Percentiles rank a stretch among this genome's conserved stretches.
Conservation (phyloP, 129 eudicot species). For the Chrysanthemum lavandulifolium region DNA sequence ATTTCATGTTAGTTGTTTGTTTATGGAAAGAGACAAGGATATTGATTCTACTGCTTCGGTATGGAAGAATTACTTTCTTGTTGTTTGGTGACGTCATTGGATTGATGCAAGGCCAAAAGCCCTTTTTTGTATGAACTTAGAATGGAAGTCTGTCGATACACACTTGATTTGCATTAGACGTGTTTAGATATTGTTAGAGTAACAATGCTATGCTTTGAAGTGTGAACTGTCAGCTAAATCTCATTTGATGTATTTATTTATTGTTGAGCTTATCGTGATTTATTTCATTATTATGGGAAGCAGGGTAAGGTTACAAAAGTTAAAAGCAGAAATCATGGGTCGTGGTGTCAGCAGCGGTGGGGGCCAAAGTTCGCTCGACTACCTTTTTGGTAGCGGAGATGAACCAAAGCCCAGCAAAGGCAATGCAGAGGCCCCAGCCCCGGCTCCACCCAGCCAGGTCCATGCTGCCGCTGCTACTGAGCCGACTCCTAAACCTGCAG, state of each 20-base stretch:
- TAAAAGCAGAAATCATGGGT: constrained; percentile 47
- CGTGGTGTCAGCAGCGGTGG: constrained; percentile 90
- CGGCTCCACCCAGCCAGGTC: constrained; percentile 30
- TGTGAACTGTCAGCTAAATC: neutral
- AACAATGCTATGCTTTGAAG: neutral
- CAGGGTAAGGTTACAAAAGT: constrained; percentile 16
- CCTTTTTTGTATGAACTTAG: no score
- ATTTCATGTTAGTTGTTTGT: no score
- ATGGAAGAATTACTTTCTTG: no score
- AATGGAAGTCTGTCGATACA: neutral
- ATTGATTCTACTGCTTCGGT: no score
- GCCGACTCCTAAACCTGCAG: constrained; percentile 48
- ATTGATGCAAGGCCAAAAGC: no score
- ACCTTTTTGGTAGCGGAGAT: constrained; percentile 69
- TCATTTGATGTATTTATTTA: neutral
- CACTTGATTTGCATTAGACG: neutral
- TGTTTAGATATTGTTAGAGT: neutral
- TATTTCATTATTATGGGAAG: constrained; percentile 10
- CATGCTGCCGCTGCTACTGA: constrained; percentile 31
- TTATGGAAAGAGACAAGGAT: no score
- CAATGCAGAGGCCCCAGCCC: constrained; percentile 19
- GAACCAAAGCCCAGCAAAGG: constrained; percentile 52
- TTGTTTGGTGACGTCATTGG: no score
- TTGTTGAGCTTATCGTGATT: constrained; percentile 7
- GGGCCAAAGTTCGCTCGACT: constrained; percentile 70